Conservation (phyloP, 2,329 filamentous ascomycete species). For the Achaetomium macrosporum region DNA sequence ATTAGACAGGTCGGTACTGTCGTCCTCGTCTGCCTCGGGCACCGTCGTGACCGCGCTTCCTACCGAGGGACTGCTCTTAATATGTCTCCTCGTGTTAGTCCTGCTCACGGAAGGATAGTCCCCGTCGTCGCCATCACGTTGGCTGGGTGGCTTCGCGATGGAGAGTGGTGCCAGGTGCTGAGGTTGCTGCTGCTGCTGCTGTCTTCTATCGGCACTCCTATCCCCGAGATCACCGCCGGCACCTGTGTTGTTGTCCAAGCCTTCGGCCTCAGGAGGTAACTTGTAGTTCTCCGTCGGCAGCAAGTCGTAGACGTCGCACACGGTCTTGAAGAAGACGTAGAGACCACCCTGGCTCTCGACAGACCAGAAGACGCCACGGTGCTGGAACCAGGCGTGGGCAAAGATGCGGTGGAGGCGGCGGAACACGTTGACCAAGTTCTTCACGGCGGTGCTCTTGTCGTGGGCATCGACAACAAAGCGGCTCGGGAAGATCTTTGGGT, state of each 20-base stretch:
- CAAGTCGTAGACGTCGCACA: conserved; percentile 86
- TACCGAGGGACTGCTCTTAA: conserved; percentile 71
- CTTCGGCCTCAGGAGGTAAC: conserved; percentile 87
- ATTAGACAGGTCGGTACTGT: conserved; percentile 42
- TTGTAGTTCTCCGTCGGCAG: conserved; percentile 95
- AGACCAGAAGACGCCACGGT: conserved; percentile 90
- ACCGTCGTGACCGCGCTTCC: conserved; percentile 76
- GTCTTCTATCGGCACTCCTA: conserved; percentile 10
- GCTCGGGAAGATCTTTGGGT: conserved; percentile 91
- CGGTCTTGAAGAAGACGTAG: conserved; percentile 94
- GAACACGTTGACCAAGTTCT: conserved; percentile 92
- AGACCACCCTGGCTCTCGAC: conserved; percentile 86
- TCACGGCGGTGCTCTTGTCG: conserved; percentile 60
- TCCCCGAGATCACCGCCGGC: conserved; percentile 16
- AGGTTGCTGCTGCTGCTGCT: conserved; percentile 17
- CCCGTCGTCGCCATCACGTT: conserved; percentile 36
- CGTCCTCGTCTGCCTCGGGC: conserved; percentile 75
- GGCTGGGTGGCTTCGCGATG: conserved; percentile 21
- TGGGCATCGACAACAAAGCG: conserved; percentile 60
- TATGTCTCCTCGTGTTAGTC: conserved; percentile 76
- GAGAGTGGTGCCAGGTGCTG: conserved; percentile 11
- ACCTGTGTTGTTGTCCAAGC: conserved; percentile 48
- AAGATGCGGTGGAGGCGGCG: conserved; percentile 92
- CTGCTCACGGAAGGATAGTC: conserved; percentile 47
- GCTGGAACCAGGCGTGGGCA: conserved; percentile 97